Conservation (phyloP, 2,329 filamentous ascomycete genomes). For the Teratosphaeria zuluensis region DNA sequence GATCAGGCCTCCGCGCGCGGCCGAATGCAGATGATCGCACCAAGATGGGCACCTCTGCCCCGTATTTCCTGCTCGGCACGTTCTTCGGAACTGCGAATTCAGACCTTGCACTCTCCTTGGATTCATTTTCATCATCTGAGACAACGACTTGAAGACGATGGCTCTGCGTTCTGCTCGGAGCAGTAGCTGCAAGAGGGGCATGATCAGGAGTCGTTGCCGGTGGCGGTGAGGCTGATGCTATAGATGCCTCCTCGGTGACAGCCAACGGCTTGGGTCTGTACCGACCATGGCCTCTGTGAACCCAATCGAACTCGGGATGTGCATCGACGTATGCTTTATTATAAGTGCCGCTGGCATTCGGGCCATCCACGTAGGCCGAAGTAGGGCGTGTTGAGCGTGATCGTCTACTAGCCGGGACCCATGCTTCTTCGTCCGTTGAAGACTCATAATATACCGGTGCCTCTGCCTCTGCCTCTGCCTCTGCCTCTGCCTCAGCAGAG, state of each 20-base stretch:
- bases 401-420: conserved; percentile 17
- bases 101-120: background rate
- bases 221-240: background rate
- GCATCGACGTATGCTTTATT: conserved; percentile 17
- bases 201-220: background rate
- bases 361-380: background rate
- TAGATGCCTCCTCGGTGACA: background rate
- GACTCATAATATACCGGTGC: conserved; percentile 3
- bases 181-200: background rate
- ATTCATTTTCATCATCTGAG: background rate
- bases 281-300: conserved; percentile 24
- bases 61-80: background rate
- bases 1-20: background rate
- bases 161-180: background rate
- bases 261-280: conserved; percentile 12
- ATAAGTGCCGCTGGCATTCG: conserved; percentile 2
- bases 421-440: conserved; percentile 16
- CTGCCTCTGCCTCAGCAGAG: background rate
- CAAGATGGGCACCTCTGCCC: background rate
- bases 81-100: background rate
- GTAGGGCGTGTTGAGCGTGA: background rate
- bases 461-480: no score
- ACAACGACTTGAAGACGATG: background rate
- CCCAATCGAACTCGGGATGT: conserved; percentile 22
- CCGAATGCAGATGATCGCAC: background rate